Evolutionary conservation across 805 yeast genomes (phyloP), one percentile per base, ranked within the genome.

Genomic region (Kuraishia borneana): DNA sequence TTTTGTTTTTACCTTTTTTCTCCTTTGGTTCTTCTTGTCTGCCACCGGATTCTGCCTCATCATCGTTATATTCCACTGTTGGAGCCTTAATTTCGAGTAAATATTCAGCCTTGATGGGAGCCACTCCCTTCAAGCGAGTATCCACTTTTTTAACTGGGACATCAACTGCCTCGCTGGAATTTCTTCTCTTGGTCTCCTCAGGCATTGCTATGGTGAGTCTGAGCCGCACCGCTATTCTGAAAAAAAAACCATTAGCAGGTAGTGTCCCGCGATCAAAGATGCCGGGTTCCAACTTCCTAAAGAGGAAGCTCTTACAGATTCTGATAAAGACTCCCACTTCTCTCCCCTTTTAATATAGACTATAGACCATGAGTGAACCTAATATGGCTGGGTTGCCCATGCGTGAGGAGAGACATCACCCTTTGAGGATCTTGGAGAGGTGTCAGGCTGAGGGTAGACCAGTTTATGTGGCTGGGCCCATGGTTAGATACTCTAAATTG

Each of bases 401-500:
- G 22, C 55, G 76, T 39, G 52, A 60, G 31, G 61, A 68, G 13
- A 50, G 58, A 21, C 66, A 71, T 52, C 70, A 70, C 43, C 82
- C 83, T 10, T 45, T 75, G 14, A 52, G 60, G 28, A 69, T 76
- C 12, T 61, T 76, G 8, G 56, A 61, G 35, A 55, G 65, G 37
- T 60, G 79, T 49, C 51, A 56, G 42, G 35, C 44, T 2, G 70
- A 67, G 39, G 61, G 62, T 3, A 55, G 79, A 39, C 78, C 80
- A 0, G 84, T 71, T 1, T 69, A 66, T 29, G 66, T 82, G 8
- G 77, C 83, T 1, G 98, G 97, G 0, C 98, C 98, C 4, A 92
- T 92, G 98, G 98, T 92, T 1, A 63, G 98, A 34, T 92, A 92
- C 61, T 84, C 95, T 1, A 89, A 92, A 54, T 67, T 92, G 29